phyloP scores from a whole-genome alignment of 2,329 filamentous ascomycete genomes.

The Colletotrichum ledebouriae region DNA sequence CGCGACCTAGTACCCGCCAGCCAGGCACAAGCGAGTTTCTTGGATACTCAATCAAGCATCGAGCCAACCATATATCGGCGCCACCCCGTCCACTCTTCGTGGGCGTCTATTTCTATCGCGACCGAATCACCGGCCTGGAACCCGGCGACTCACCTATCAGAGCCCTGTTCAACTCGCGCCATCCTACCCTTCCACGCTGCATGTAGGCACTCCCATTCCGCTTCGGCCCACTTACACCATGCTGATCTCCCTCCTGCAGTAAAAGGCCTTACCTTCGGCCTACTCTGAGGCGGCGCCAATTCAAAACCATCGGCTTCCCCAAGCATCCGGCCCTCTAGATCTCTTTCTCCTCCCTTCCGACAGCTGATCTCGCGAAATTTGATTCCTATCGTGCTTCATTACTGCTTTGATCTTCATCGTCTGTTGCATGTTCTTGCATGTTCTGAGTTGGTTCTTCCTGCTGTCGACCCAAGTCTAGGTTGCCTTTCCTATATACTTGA shows the following conservation, averaged over 20 bases:
- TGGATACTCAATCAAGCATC: constrained; percentile 35
- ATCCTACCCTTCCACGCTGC: constrained; percentile 45
- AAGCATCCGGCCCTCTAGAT: constrained; percentile 51
- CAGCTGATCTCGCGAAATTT: constrained; percentile 69
- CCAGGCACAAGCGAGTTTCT: constrained; percentile 27
- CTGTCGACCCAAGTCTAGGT: constrained; percentile 15
- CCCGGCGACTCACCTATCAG: constrained; percentile 62
- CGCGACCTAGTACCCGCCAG: constrained; percentile 24
- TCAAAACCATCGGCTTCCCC: constrained; percentile 67
- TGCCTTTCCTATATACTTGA: constrained; percentile 44
- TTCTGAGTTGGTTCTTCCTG: constrained; percentile 42
- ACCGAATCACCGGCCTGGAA: constrained; percentile 54
- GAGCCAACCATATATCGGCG: constrained; percentile 48
- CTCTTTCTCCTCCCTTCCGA: constrained; percentile 59
- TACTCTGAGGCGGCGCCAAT: constrained; percentile 53
- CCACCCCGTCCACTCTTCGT: constrained; percentile 51
- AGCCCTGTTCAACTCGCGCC: constrained; percentile 45
- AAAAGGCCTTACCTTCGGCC: constrained; percentile 29
- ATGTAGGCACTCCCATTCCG: constrained; percentile 54
- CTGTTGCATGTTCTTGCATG: constrained; percentile 47
- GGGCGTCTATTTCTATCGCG: constrained; percentile 62
- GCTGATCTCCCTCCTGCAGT: constrained; percentile 54
- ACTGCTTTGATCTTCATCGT: constrained; percentile 49
- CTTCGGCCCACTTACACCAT: constrained; percentile 50
- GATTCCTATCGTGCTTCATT: constrained; percentile 54